phyloP scores from a whole-genome alignment of 805 yeast genomes.

The Ogataea polymorpha region DNA sequence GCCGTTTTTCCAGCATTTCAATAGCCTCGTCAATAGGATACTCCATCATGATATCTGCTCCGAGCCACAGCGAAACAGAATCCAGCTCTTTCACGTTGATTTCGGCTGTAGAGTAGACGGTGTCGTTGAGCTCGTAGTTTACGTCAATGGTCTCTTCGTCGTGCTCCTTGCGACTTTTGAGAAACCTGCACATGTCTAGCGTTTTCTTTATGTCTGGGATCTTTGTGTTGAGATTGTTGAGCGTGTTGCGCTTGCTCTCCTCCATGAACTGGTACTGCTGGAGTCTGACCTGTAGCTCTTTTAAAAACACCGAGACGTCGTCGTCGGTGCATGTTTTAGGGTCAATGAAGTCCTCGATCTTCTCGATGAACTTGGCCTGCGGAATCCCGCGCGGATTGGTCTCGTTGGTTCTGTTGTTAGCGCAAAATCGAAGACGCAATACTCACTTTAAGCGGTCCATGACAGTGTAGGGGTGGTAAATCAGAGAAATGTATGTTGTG shows the following conservation, averaged over 20 bases:
- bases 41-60: conserved; percentile 96
- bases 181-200: conserved; percentile 64
- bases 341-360: conserved; percentile 71
- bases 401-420: conserved; percentile 44
- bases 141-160: conserved; percentile 50
- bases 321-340: conserved; percentile 32
- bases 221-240: conserved; percentile 55
- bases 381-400: conserved; percentile 95
- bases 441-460: conserved; percentile 23
- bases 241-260: conserved; percentile 46
- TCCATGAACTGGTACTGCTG: conserved; percentile 92
- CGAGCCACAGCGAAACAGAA: conserved; percentile 87
- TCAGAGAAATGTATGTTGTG: neutral
- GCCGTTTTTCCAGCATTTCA: conserved; percentile 58
- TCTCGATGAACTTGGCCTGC: conserved; percentile 88
- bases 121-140: conserved; percentile 91
- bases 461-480: too few relatives aligned
- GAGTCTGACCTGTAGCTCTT: conserved; percentile 78
- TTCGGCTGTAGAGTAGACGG: conserved; percentile 80
- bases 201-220: conserved; percentile 92
- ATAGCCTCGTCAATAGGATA: conserved; percentile 88
- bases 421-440: neutral
- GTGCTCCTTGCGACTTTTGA: conserved; percentile 46
- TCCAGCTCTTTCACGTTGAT: conserved; percentile 55
- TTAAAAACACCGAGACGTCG: conserved; percentile 47